Percentiles rank a stretch among this genome's conserved stretches.
Evolutionary conservation across 176 grass and related monocot genomes (phyloP).

Genomic region (Tillandsia fasciculata): DNA sequence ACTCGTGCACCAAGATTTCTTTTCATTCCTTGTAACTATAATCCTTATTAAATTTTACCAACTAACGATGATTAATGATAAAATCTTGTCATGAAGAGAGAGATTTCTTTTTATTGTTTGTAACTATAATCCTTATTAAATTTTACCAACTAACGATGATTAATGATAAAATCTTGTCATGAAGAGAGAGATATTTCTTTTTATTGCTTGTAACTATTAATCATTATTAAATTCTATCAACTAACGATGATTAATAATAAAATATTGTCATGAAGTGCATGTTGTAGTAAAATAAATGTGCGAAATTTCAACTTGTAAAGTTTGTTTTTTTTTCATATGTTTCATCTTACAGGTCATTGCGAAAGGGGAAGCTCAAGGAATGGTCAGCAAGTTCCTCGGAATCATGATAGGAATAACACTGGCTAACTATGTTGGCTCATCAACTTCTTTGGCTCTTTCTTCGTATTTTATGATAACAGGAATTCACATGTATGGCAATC

Average conservation of each 20-base stretch:
- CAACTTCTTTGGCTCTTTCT: slow-evolving; percentile 78
- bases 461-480: slow-evolving; percentile 70
- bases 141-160: too few relatives aligned
- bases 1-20: too few relatives aligned
- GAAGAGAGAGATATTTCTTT: background rate
- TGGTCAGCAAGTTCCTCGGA: slow-evolving; percentile 95
- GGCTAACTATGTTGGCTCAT: slow-evolving; percentile 68
- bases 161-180: too few relatives aligned
- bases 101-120: too few relatives aligned
- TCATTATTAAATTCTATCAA: background rate
- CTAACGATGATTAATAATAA: background rate
- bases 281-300: background rate
- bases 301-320: background rate
- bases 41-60: too few relatives aligned
- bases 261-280: background rate
- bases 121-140: too few relatives aligned
- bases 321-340: background rate
- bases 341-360: slow-evolving; percentile 74
- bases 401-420: slow-evolving; percentile 82
- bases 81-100: too few relatives aligned
- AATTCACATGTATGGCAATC: slow-evolving; percentile 98
- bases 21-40: too few relatives aligned
- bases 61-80: too few relatives aligned
- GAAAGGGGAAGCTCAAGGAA: slow-evolving; percentile 98
- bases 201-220: background rate